Percentiles rank a stretch among this genome's conserved stretches.
These are phyloP conservation scores for Apiospora koreana DNA, from an alignment of 2,329 filamentous ascomycete genomes.

Conservation along the genomic window DNA sequence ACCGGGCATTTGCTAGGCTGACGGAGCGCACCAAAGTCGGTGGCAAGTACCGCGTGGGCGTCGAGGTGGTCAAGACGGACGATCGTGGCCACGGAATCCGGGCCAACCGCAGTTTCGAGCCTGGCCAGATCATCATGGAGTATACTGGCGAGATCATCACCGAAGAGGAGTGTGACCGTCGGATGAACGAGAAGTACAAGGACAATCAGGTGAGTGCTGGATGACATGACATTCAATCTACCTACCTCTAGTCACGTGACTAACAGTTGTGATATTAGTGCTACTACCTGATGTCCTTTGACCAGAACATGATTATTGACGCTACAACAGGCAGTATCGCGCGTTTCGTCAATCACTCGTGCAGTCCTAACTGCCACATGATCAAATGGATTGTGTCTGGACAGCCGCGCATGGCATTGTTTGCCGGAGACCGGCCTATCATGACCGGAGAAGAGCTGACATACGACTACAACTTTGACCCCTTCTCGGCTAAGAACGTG, in stretches of 20 bases:
- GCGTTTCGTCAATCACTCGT: slow-evolving; percentile 97
- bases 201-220: slow-evolving; percentile 74
- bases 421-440: slow-evolving; percentile 86
- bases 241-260: slow-evolving; percentile 16
- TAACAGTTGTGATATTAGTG: slow-evolving; percentile 57
- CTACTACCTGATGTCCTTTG: slow-evolving; percentile 98
- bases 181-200: slow-evolving; percentile 93
- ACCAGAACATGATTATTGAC: slow-evolving; percentile 98
- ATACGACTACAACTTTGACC: slow-evolving; percentile 82
- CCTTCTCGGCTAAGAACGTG: slow-evolving; percentile 68
- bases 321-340: slow-evolving; percentile 94
- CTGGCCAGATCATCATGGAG: slow-evolving; percentile 96
- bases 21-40: slow-evolving; percentile 73
- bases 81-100: slow-evolving; percentile 91
- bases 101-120: slow-evolving; percentile 82
- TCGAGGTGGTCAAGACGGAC: slow-evolving; percentile 89
- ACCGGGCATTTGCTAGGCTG: slow-evolving; percentile 84
- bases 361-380: slow-evolving; percentile 95
- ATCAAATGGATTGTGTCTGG: slow-evolving; percentile 96
- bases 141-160: slow-evolving; percentile 98
- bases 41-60: slow-evolving; percentile 86
- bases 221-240: background rate
- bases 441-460: slow-evolving; percentile 95
- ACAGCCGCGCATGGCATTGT: slow-evolving; percentile 93
- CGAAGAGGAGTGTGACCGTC: slow-evolving; percentile 85